These are phyloP conservation scores for Suillus luteus DNA, from an alignment of 768 basidiomycete species.

Conservation along the genomic window DNA sequence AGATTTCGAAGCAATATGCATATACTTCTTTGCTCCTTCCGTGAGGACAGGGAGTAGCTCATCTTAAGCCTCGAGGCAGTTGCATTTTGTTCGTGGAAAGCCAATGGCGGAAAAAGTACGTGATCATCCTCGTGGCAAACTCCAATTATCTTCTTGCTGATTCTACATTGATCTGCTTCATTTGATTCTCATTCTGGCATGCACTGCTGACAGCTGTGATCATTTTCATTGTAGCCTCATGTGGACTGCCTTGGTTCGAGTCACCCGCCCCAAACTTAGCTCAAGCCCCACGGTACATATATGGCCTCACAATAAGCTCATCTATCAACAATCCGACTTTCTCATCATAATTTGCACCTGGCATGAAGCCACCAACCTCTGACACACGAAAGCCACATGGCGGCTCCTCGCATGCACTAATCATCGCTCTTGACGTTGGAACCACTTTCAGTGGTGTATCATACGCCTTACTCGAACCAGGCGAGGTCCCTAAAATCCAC, in stretches of 20 bases:
- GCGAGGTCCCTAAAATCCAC: conserved; percentile 78
- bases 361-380: conserved; percentile 55
- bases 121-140: conserved; percentile 18
- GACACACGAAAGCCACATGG: conserved; percentile 75
- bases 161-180: neutral
- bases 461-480: conserved; percentile 80
- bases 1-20: no score
- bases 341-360: conserved; percentile 13
- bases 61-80: conserved; percentile 19
- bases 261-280: conserved; percentile 9
- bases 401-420: conserved; percentile 63
- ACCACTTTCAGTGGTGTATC: conserved; percentile 85
- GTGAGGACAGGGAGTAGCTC: no score
- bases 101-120: conserved; percentile 6
- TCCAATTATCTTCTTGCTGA: conserved; percentile 6
- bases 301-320: conserved; percentile 13
- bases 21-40: no score
- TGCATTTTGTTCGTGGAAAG: conserved; percentile 11
- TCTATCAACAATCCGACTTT: conserved; percentile 6
- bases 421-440: conserved; percentile 79
- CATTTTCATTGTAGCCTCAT: conserved; percentile 10
- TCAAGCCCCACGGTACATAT: conserved; percentile 14
- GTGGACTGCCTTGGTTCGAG: conserved; percentile 14
- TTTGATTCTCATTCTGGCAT: conserved; percentile 1
- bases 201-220: conserved; percentile 1